A percentile compares a stretch with the other conserved stretches of the same genome.
phyloP scores from a whole-genome alignment of 208 protist species.

The Acanthamoeba castellanii region DNA sequence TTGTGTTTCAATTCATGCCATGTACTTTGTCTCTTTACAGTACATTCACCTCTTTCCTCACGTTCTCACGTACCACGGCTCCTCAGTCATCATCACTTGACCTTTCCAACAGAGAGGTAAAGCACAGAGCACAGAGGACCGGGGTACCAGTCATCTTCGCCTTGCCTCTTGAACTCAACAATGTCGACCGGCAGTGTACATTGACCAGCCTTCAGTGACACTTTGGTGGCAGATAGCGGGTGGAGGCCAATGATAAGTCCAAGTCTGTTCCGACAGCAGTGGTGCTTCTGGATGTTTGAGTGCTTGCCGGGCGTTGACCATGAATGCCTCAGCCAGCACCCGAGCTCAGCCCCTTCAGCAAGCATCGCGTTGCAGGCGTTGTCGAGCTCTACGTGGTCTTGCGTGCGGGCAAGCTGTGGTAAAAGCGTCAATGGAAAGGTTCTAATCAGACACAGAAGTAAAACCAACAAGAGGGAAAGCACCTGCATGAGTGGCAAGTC shows the following conservation, averaged over 20 bases:
- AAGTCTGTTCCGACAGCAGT: not conserved
- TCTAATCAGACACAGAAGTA: no score
- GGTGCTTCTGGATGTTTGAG: not conserved
- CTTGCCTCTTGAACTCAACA: not conserved
- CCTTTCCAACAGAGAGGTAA: no score
- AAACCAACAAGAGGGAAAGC: not conserved
- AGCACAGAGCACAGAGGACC: no score
- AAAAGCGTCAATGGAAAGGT: not conserved
- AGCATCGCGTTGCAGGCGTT: not conserved
- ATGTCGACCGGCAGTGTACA: not conserved
- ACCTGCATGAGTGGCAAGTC: not conserved
- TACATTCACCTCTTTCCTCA: no score
- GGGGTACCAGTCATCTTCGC: no score
- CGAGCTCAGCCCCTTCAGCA: not conserved
- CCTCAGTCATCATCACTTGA: no score
- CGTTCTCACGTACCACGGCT: no score
- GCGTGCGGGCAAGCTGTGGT: not conserved
- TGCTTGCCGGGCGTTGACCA: not conserved
- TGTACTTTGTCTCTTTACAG: no score
- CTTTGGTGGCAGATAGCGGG: not conserved
- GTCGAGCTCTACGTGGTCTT: not conserved
- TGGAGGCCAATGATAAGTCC: not conserved
- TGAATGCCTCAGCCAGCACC: not conserved
- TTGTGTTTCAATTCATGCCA: no score
- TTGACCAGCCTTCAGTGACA: not conserved